A percentile compares a stretch with the other conserved stretches of the same genome.
Conservation (phyloP, 768 basidiomycete genomes). For the Solioccasus polychromus region DNA sequence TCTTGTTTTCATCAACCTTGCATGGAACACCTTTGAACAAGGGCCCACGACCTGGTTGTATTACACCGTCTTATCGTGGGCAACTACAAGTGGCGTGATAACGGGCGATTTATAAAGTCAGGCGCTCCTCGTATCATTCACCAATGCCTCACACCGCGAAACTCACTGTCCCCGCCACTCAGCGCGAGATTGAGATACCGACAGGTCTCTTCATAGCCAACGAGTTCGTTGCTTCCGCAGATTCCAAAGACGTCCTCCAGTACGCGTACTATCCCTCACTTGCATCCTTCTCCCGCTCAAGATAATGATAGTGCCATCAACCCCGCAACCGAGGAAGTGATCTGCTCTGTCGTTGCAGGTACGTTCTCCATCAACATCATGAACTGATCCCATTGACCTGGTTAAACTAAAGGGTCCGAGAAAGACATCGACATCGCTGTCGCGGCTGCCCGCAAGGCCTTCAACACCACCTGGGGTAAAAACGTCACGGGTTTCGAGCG, state of each 20-base stretch:
- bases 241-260: slow-evolving; percentile 64
- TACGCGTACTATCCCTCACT: slow-evolving; percentile 33
- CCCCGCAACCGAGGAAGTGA: slow-evolving; percentile 73
- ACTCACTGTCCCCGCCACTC: slow-evolving; percentile 39
- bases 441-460: slow-evolving; percentile 76
- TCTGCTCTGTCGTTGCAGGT: slow-evolving; percentile 70
- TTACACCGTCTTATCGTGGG: too few relatives aligned
- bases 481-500: slow-evolving; percentile 83
- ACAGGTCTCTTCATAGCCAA: slow-evolving; percentile 93
- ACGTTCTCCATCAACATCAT: not conserved
- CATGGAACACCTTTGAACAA: too few relatives aligned
- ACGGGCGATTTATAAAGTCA: slow-evolving; percentile 12
- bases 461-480: slow-evolving; percentile 86
- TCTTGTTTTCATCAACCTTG: too few relatives aligned
- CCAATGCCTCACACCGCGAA: slow-evolving; percentile 47
- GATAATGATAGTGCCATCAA: slow-evolving; percentile 58
- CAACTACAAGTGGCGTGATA: too few relatives aligned
- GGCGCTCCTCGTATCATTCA: not conserved
- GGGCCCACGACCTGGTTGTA: too few relatives aligned
- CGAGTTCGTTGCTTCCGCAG: slow-evolving; percentile 76
- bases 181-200: slow-evolving; percentile 58
- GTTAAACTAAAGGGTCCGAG: slow-evolving; percentile 46
- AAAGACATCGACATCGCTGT: slow-evolving; percentile 86
- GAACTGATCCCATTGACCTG: not conserved
- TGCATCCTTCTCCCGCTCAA: slow-evolving; percentile 13